Evolutionary conservation across 208 protist genomes (phyloP).

Genomic region (Acanthamoeba castellanii): DNA sequence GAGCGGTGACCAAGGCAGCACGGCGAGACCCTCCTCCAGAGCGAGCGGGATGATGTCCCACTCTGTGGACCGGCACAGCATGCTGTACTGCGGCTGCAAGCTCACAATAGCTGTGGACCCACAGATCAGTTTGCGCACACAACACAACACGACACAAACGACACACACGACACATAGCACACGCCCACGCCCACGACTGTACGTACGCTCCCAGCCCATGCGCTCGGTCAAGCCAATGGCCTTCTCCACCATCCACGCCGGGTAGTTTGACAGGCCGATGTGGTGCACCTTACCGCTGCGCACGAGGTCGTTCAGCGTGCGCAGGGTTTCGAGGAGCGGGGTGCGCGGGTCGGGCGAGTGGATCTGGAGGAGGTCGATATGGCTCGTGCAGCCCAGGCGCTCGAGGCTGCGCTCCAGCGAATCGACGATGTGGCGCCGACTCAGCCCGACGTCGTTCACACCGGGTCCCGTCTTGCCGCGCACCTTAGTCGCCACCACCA

Average conservation of each 20-base stretch:
- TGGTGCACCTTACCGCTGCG: conserved; percentile 65
- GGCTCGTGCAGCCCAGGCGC: neutral
- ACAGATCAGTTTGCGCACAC: neutral
- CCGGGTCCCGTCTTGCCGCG: neutral
- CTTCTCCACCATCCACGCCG: conserved; percentile 53
- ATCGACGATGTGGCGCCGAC: conserved; percentile 42
- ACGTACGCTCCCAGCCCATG: conserved; percentile 46
- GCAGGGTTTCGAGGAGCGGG: neutral
- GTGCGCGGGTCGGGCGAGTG: conserved; percentile 33
- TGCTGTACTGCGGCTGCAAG: conserved; percentile 57
- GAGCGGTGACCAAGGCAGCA: conserved; percentile 57
- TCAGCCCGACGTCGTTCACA: conserved; percentile 48
- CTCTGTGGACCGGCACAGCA: conserved; percentile 37
- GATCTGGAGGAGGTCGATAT: conserved; percentile 41
- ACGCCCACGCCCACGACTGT: neutral
- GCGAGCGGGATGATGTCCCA: conserved; percentile 47
- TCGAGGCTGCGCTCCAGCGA: conserved; percentile 51
- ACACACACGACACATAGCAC: no score
- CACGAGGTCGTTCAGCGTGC: conserved; percentile 56
- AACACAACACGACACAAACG: neutral
- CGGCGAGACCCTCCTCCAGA: conserved; percentile 24
- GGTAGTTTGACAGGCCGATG: conserved; percentile 56
- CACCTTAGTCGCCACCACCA: conserved; percentile 57
- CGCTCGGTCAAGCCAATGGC: conserved; percentile 12
- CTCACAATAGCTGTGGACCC: neutral